phyloP scores from a whole-genome alignment of 106 monocot species.

The Allium fistulosum region DNA sequence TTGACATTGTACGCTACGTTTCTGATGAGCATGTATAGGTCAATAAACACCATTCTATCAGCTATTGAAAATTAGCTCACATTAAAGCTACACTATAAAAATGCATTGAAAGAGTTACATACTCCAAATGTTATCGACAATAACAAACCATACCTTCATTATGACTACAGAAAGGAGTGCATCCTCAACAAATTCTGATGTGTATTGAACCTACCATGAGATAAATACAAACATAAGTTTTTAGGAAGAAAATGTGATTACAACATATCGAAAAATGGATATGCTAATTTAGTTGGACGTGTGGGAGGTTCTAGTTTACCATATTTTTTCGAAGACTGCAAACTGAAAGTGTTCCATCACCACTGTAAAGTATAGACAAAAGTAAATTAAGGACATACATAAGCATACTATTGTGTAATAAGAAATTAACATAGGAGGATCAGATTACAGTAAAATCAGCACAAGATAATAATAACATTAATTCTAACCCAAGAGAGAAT shows the following conservation, averaged over 20 bases:
- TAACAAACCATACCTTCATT: slow-evolving; percentile 59
- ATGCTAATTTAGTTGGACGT: not conserved
- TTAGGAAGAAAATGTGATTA: no score
- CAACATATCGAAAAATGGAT: not conserved
- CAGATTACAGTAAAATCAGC: no score
- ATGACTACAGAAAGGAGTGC: slow-evolving; percentile 72
- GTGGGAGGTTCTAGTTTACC: slow-evolving; percentile 19
- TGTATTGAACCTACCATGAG: slow-evolving; percentile 40
- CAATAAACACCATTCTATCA: no score
- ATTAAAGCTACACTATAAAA: no score
- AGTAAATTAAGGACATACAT: not conserved
- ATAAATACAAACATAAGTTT: no score
- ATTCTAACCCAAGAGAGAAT: no score
- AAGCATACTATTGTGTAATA: not conserved
- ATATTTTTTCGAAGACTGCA: slow-evolving; percentile 81
- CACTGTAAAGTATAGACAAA: slow-evolving; percentile 34
- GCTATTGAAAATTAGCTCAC: no score
- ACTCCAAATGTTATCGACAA: no score
- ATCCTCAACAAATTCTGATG: slow-evolving; percentile 93
- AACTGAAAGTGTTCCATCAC: slow-evolving; percentile 90
- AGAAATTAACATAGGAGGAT: not conserved
- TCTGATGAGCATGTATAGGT: no score
- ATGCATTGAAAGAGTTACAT: no score
- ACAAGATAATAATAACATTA: no score
- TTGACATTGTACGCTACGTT: no score